Evolutionary conservation across 2,329 filamentous ascomycete species (phyloP).

Genomic region (Fusarium sp.): DNA sequence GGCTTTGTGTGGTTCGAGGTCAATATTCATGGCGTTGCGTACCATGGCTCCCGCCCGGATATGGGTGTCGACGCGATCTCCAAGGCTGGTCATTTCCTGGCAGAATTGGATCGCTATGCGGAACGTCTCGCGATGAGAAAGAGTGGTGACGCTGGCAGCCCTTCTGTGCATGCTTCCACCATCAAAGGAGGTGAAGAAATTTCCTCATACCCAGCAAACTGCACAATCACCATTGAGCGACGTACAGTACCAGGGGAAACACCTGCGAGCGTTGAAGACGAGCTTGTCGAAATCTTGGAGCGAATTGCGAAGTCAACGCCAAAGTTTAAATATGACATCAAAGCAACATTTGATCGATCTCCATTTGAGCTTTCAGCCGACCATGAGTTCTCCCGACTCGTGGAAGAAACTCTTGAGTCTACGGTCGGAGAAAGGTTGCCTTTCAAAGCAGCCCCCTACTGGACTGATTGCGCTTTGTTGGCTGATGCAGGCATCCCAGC

Average conservation of each 20-base stretch:
- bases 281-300: neutral
- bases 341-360: neutral
- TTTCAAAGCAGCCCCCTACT: neutral
- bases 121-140: conserved; percentile 47
- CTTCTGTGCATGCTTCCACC: conserved; percentile 60
- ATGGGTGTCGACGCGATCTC: conserved; percentile 63
- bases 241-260: conserved; percentile 56
- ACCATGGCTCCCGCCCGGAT: conserved; percentile 58
- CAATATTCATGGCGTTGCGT: conserved; percentile 55
- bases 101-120: conserved; percentile 58
- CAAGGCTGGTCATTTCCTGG: conserved; percentile 60
- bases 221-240: conserved; percentile 61
- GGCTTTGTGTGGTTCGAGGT: conserved; percentile 63
- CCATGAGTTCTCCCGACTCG: neutral
- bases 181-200: conserved; percentile 64
- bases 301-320: neutral
- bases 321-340: neutral
- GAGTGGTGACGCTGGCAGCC: conserved; percentile 52
- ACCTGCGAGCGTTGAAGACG: neutral
- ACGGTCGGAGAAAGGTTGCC: neutral
- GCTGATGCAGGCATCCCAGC: neutral
- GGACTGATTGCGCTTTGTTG: neutral
- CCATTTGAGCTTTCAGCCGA: neutral
- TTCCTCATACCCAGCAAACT: conserved; percentile 63
- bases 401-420: neutral